phyloP scores from a whole-genome alignment of 2,329 filamentous ascomycete species.

The Chrysoporthe puriensis region DNA sequence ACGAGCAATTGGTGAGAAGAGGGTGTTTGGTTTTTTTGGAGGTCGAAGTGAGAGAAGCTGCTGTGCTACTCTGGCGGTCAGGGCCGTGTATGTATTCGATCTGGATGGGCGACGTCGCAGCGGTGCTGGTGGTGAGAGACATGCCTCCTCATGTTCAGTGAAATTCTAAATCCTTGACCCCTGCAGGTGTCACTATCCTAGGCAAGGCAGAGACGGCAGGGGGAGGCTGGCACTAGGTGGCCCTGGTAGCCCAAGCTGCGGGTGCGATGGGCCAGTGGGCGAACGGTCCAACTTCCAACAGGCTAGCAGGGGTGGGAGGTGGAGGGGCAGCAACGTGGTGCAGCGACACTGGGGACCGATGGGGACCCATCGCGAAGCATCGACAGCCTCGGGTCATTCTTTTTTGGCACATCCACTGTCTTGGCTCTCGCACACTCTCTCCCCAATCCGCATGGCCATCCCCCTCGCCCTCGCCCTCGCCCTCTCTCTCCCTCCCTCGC shows the following conservation, averaged over 20 bases:
- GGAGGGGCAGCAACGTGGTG: slow-evolving; percentile 20
- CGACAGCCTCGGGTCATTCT: slow-evolving; percentile 14
- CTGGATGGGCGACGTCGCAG: slow-evolving; percentile 2
- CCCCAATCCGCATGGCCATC: not conserved
- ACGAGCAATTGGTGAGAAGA: not conserved
- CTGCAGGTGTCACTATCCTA: slow-evolving; percentile 7
- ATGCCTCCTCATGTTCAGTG: not conserved
- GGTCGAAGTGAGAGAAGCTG: not conserved
- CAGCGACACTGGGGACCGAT: slow-evolving; percentile 8
- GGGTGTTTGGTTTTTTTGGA: not conserved
- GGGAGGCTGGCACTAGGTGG: slow-evolving; percentile 4
- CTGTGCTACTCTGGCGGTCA: slow-evolving; percentile 11
- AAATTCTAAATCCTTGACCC: slow-evolving; percentile 3
- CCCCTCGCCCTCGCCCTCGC: not conserved
- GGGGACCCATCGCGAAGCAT: slow-evolving; percentile 1
- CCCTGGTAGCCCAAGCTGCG: not conserved
- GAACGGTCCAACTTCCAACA: not conserved
- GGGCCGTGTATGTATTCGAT: slow-evolving; percentile 2
- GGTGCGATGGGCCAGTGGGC: slow-evolving; percentile 1
- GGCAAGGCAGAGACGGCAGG: slow-evolving; percentile 2
- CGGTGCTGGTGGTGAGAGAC: slow-evolving; percentile 1
- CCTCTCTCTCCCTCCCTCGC: not conserved
- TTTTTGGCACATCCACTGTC: not conserved
- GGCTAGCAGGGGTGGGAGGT: slow-evolving; percentile 8
- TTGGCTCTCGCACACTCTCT: not conserved